phyloP scores from a whole-genome alignment of 2,329 filamentous ascomycete genomes.

The Claviceps fusiformis region DNA sequence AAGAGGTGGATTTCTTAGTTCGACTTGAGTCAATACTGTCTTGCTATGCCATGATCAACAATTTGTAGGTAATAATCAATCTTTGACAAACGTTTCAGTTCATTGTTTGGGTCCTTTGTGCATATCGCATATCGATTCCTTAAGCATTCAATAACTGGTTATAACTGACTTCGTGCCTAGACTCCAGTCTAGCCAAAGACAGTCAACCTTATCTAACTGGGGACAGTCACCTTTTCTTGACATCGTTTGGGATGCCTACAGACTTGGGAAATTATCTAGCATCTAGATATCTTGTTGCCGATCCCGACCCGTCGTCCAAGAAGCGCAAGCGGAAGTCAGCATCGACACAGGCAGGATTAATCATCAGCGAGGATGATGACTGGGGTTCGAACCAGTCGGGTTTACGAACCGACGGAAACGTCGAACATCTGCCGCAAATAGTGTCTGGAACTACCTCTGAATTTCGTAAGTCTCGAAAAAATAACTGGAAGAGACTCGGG shows the following conservation, averaged over 20 bases:
- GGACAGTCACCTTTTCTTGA: neutral
- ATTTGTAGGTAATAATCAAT: neutral
- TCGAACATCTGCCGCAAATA: slow-evolving; percentile 36
- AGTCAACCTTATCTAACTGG: neutral
- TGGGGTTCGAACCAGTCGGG: slow-evolving; percentile 27
- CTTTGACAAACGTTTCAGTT: neutral
- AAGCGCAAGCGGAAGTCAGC: slow-evolving; percentile 50
- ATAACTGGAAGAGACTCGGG: slow-evolving; percentile 63
- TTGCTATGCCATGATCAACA: too few relatives aligned
- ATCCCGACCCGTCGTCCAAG: slow-evolving; percentile 39
- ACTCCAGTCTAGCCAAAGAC: neutral
- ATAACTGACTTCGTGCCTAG: neutral
- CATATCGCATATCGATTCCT: neutral
- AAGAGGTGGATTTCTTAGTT: too few relatives aligned
- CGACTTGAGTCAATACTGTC: too few relatives aligned
- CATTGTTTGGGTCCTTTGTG: neutral
- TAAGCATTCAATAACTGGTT: neutral
- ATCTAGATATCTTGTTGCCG: slow-evolving; percentile 66
- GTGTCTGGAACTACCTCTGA: slow-evolving; percentile 41
- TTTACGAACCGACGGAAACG: slow-evolving; percentile 18
- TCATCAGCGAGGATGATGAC: slow-evolving; percentile 54
- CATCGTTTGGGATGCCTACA: slow-evolving; percentile 31
- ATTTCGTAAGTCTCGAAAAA: slow-evolving; percentile 66
- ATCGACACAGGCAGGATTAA: slow-evolving; percentile 31
- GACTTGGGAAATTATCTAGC: slow-evolving; percentile 76